Base-by-base conservation (phyloP, 768 basidiomycete species). In the Rhodosporidiobolus sp. region DNA sequence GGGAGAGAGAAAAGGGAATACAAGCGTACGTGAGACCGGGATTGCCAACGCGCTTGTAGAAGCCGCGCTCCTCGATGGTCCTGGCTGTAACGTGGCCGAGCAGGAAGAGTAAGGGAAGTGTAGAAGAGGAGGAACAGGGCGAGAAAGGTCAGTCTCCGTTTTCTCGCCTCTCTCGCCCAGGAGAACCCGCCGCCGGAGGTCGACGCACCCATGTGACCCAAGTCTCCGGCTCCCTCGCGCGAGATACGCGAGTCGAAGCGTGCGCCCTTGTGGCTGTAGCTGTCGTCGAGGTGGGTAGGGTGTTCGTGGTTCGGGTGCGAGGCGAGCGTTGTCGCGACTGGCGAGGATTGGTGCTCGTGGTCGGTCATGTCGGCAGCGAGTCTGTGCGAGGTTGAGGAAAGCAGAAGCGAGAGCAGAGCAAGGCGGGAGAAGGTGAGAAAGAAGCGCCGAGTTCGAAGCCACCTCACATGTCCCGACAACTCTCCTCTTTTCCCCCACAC, bases 21-120 rank as follows among this genome's bases (percentile, higher is more conserved):
- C 12, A 12, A 7, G 32, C 54, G 28, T 2, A 55, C 54, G 35
- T 46, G 5, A 65, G 24, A 0, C 65, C 65, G 12, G 65, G 65
- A 24, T 65, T 65, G 1, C 65, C 65, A 34, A 52, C 49, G 20
- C 35, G 35, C 56, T 56, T 56, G 34, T 56, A 56, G 32, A 34
- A 56, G 17, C 55, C 55, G 17, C 9, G 32, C 4, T 26, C 26
- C 53, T 55, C 53, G 53, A 55, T 55, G 30, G 53, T 55, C 7
- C 28, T 16, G n/a, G 53, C 48, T 19, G 48, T 19, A 43, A 43
- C 38, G 14, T 7, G 38, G 38, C n/a, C 48, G 48, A 19, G 48
- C 24, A 49, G 48, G 17, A 49, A 3, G 54, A 14, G 54, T 28
- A 55, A 19, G 22, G 9, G 32, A 55, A 30, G n/a, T 3, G 30